Base-by-base conservation (phyloP, 1,284 basidiomycete species). In the Mycena sp. region DNA sequence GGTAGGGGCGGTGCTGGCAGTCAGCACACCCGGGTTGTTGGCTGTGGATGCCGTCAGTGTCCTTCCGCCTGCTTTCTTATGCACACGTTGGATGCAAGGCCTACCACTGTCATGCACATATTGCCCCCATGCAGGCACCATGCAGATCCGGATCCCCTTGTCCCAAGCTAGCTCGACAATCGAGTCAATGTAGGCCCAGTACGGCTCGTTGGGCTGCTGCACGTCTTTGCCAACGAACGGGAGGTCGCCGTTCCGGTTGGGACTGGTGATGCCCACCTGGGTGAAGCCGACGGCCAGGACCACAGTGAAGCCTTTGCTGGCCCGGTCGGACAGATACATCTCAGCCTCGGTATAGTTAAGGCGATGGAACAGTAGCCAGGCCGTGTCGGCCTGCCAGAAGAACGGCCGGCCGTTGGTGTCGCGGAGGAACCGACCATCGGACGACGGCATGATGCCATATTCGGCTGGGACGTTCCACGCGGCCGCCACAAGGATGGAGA, bases 301-400 rank as follows among this genome's bases (percentile, higher is more conserved):
- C 32, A 55, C 52, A 28, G n/a, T 55, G 38, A 55, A 55, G 28
- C 52, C 52, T 25, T 55, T 55, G 38, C 52, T 55, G 21, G 52
- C 52, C 32, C 52, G 52, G 38, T 55, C 52, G 41, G 32, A 40
- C 29, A 55, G 52, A 44, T 55, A 55, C 6, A 12, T 30, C 19
- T 55, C 52, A 40, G 38, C 38, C 32, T 55, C 52, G 21, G 52
- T 55, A 38, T 40, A 28, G n/a, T 55, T 55, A n/a, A 55, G 52
- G 16, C 52, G 52, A 40, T 55, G 52, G 23, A 55, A 55, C 23
- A 55, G 52, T 40, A 38, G 32, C 52, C 52, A 55, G 19, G 52
- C 52, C 25, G 52, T 55, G 41, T 55, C 52, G 19, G 52, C 52
- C 52, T 55, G 52, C 52, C 52, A 55, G 52, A 55, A 55, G 52